Percentiles rank a stretch among this genome's conserved stretches.
Conservation (phyloP, 345 rosid genomes). For the Zanthoxylum bungeanum region DNA sequence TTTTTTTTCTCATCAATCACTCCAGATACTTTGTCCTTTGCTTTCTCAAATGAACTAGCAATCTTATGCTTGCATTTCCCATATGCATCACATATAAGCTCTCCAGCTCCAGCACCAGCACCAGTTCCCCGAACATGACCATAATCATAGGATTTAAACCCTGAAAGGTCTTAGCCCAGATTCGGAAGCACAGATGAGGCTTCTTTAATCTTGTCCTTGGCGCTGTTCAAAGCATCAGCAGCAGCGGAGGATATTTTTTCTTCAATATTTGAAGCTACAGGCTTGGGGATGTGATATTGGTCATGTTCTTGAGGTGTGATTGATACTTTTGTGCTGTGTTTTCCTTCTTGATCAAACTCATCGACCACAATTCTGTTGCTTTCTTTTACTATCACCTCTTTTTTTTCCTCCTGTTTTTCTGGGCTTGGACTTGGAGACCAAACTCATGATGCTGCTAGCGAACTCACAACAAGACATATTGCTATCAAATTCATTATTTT, state of each 20-base stretch:
- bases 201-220: slow-evolving; percentile 31
- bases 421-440: slow-evolving; percentile 46
- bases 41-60: slow-evolving; percentile 37
- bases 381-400: slow-evolving; percentile 51
- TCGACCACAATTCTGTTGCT: slow-evolving; percentile 68
- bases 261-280: not conserved
- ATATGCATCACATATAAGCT: slow-evolving; percentile 54
- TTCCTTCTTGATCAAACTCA: slow-evolving; percentile 57
- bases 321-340: slow-evolving; percentile 57
- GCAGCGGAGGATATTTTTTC: not conserved
- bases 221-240: slow-evolving; percentile 1
- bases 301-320: slow-evolving; percentile 44
- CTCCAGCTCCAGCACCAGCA: slow-evolving; percentile 27
- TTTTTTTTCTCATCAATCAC: not conserved
- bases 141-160: slow-evolving; percentile 1
- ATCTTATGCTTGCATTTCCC: slow-evolving; percentile 58
- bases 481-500: slow-evolving; percentile 60
- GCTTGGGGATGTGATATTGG: not conserved
- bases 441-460: slow-evolving; percentile 52
- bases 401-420: not conserved
- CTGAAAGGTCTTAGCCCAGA: slow-evolving; percentile 34
- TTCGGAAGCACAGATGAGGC: slow-evolving; percentile 27
- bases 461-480: slow-evolving; percentile 42
- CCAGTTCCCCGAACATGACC: not conserved
- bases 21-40: slow-evolving; percentile 32